Conservation (phyloP, 108 stramenopile genomes). For the Mediolabrus comicus region DNA sequence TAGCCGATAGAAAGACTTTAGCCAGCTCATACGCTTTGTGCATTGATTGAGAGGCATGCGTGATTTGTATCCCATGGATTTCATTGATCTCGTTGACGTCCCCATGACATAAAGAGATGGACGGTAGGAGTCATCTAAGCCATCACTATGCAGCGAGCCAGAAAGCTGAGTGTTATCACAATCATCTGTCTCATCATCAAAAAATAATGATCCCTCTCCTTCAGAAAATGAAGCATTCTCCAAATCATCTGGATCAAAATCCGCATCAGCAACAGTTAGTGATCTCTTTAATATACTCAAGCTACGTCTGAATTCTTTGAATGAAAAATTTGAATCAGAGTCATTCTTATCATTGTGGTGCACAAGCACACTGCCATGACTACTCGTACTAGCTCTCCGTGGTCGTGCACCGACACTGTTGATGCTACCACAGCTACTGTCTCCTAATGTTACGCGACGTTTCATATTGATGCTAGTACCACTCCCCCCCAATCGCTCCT, state of each 20-base stretch:
- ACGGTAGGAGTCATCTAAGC: not conserved
- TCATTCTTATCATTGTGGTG: not conserved
- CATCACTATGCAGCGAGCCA: no score
- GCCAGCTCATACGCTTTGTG: constrained; percentile 14
- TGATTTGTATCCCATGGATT: not conserved
- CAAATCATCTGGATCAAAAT: no score
- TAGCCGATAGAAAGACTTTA: constrained; percentile 13
- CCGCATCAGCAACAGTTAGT: not conserved
- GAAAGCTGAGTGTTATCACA: no score
- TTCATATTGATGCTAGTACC: no score
- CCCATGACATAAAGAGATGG: not conserved
- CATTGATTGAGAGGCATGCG: not conserved
- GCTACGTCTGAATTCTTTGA: not conserved
- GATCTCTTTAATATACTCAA: not conserved
- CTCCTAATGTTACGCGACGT: no score
- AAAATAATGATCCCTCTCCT: no score
- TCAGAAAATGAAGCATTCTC: no score
- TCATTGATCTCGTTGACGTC: not conserved
- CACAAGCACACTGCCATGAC: no score
- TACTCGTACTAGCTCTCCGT: no score
- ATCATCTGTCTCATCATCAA: not conserved
- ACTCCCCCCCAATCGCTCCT: no score
- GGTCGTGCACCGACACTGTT: no score
- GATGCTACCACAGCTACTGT: no score
- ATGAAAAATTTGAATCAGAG: not conserved